A percentile compares a stretch with the other conserved stretches of the same genome.
phyloP scores from a whole-genome alignment of 2,329 filamentous ascomycete species.

The Aspergillus transmontanensis region DNA sequence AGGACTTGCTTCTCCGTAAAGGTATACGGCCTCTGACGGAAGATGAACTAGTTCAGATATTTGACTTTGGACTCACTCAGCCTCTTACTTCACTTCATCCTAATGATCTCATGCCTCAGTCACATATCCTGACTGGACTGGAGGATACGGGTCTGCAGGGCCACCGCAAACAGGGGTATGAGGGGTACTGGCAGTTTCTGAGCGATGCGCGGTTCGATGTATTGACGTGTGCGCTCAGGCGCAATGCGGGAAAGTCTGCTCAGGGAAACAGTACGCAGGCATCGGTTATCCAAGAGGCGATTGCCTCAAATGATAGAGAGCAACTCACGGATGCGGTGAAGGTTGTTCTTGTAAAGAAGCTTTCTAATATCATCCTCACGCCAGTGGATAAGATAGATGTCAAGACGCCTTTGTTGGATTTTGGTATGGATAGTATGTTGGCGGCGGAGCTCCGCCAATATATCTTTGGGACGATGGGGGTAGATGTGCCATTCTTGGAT shows the following conservation, averaged over 20 bases:
- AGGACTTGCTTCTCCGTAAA: not conserved
- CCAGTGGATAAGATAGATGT: not conserved
- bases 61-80: not conserved
- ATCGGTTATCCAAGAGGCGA: not conserved
- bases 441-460: not conserved
- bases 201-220: not conserved
- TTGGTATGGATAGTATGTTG: not conserved
- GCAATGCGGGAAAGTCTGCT: not conserved
- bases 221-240: not conserved
- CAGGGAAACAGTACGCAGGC: not conserved
- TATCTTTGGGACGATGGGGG: not conserved
- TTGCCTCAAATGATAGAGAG: not conserved
- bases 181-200: not conserved
- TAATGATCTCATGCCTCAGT: not conserved
- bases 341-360: not conserved
- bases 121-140: not conserved
- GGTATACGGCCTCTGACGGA: not conserved
- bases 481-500: not conserved
- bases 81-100: not conserved
- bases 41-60: not conserved
- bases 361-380: not conserved
- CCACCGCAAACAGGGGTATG: not conserved
- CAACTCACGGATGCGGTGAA: not conserved
- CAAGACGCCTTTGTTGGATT: not conserved
- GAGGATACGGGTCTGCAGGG: not conserved